phyloP scores from a whole-genome alignment of 1,284 basidiomycete genomes.

The Boletus holoroseus region DNA sequence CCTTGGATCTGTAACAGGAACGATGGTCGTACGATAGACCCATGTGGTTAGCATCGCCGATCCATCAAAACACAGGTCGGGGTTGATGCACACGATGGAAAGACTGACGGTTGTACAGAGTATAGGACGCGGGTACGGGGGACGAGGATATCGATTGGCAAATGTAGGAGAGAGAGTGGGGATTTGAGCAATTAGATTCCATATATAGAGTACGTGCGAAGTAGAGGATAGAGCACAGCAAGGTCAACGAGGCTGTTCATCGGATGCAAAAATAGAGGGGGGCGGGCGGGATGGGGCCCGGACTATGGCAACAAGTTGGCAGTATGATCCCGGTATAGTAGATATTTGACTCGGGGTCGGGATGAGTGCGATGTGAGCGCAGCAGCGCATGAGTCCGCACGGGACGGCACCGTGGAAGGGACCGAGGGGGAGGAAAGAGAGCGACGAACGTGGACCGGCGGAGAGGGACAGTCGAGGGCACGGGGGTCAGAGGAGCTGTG shows the following conservation, averaged over 20 bases:
- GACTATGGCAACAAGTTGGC: too few relatives aligned
- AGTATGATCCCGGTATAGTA: too few relatives aligned
- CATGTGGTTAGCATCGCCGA: slow-evolving; percentile 1
- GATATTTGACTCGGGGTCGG: too few relatives aligned
- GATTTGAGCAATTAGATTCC: too few relatives aligned
- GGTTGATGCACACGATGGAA: slow-evolving; percentile 8
- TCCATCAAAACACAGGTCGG: slow-evolving; percentile 8
- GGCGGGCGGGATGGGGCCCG: too few relatives aligned
- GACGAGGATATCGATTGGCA: not conserved
- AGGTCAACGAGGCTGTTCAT: slow-evolving; percentile 16
- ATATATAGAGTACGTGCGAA: slow-evolving; percentile 13
- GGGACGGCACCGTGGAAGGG: slow-evolving; percentile 9
- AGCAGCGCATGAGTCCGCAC: slow-evolving; percentile 12
- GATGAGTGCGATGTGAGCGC: slow-evolving; percentile 13
- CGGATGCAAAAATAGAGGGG: slow-evolving; percentile 11
- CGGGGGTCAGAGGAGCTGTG: slow-evolving; percentile 25
- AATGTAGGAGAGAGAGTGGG: not conserved
- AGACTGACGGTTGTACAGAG: too few relatives aligned
- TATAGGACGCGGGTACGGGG: too few relatives aligned
- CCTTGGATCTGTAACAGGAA: slow-evolving; percentile 14
- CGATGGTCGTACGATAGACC: too few relatives aligned
- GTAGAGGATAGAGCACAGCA: slow-evolving; percentile 13
- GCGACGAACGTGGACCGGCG: slow-evolving; percentile 13
- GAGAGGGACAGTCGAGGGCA: slow-evolving; percentile 4
- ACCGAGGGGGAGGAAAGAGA: slow-evolving; percentile 2